Evolutionary conservation across 2,329 filamentous ascomycete species (phyloP).

Genomic region (Colletotrichum caudatum): DNA sequence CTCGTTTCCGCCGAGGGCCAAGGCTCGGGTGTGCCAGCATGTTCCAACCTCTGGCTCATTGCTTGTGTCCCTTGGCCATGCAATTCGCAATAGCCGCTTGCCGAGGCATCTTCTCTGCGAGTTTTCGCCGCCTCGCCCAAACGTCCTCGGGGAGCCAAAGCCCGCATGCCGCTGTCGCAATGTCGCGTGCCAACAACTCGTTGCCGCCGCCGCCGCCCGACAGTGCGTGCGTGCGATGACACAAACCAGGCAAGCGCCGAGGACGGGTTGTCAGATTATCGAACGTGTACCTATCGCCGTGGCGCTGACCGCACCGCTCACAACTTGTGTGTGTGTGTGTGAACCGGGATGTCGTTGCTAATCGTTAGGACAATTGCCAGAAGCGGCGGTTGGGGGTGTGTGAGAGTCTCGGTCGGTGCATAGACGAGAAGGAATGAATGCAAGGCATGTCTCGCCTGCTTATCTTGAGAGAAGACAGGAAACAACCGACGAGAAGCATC

Average conservation of each 20-base stretch:
- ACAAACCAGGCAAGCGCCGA: slow-evolving; percentile 1
- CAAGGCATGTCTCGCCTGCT: background rate
- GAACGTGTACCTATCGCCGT: background rate
- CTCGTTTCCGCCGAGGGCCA: slow-evolving; percentile 30
- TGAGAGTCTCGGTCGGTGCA: background rate
- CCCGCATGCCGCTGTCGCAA: slow-evolving; percentile 10
- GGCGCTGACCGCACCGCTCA: slow-evolving; percentile 16
- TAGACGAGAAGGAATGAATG: background rate
- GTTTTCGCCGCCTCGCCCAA: slow-evolving; percentile 17
- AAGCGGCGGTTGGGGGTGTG: background rate
- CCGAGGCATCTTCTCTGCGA: slow-evolving; percentile 25
- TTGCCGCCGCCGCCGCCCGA: background rate
- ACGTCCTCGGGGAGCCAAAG: slow-evolving; percentile 3
- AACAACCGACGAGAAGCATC: background rate
- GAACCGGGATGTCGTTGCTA: slow-evolving; percentile 26
- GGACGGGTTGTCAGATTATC: slow-evolving; percentile 1
- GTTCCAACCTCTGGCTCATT: slow-evolving; percentile 31
- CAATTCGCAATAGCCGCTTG: slow-evolving; percentile 1
- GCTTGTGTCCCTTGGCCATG: slow-evolving; percentile 23
- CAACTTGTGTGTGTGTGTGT: background rate
- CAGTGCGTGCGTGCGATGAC: background rate
- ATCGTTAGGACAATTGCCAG: background rate
- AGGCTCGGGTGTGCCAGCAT: slow-evolving; percentile 31
- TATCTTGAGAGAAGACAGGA: background rate
- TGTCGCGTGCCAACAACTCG: slow-evolving; percentile 25